A percentile compares a stretch with the other conserved stretches of the same genome.
Conservation (phyloP, 768 basidiomycete genomes). For the Leccinum aurantiacum region DNA sequence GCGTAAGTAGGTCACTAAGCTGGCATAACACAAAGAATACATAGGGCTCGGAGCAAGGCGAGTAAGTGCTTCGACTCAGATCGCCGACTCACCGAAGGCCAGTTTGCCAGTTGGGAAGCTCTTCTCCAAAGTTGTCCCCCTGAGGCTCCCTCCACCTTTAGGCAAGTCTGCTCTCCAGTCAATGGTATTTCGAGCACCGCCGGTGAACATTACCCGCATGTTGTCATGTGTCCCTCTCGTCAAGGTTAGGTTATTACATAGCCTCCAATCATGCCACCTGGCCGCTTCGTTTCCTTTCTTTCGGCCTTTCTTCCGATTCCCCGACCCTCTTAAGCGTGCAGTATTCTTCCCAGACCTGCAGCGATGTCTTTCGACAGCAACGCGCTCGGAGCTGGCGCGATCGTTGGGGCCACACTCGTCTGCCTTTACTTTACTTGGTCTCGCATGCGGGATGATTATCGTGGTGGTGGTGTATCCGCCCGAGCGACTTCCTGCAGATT, state of each 20-base stretch:
- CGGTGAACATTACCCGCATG: no score
- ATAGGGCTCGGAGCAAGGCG: no score
- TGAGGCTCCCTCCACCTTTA: no score
- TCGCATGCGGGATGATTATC: background rate
- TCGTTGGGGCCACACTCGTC: background rate
- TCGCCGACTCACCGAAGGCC: no score
- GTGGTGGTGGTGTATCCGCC: background rate
- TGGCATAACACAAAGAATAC: no score
- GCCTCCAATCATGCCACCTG: background rate
- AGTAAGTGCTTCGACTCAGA: no score
- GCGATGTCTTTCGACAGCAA: background rate
- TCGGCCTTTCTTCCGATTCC: slow-evolving; percentile 4
- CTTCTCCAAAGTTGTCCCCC: no score
- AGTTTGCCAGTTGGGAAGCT: no score
- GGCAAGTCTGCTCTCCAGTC: no score
- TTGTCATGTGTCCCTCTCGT: background rate
- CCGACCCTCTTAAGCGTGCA: slow-evolving; percentile 13
- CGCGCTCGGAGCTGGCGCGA: background rate
- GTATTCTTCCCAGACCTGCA: background rate
- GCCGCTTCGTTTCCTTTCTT: background rate
- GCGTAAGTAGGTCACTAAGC: no score
- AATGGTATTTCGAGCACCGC: no score
- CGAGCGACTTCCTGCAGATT: background rate
- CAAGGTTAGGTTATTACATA: background rate
- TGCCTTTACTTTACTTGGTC: slow-evolving; percentile 4